phyloP scores from a whole-genome alignment of 2,329 filamentous ascomycete species.

The Gaeumannomyces sp. region DNA sequence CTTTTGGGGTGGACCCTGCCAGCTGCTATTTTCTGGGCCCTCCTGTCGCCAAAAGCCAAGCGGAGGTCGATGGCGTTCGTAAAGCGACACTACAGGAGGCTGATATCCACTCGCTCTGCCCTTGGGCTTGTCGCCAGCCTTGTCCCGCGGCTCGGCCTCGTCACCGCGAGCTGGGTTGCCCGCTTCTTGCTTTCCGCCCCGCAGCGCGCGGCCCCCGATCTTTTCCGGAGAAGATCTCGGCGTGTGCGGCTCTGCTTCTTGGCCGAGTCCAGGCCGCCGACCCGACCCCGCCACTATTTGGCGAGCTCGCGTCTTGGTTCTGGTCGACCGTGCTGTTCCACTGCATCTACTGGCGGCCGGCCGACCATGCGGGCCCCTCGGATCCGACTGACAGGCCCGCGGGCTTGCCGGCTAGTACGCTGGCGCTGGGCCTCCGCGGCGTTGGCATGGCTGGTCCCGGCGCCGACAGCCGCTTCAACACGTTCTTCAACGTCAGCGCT shows the following conservation, averaged over 20 bases:
- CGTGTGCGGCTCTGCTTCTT: background rate
- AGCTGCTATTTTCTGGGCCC: background rate
- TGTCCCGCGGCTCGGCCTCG: background rate
- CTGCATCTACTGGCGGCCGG: background rate
- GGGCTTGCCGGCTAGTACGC: background rate
- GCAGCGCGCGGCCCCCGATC: no score
- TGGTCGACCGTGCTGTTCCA: background rate
- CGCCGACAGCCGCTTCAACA: background rate
- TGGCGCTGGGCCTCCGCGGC: background rate
- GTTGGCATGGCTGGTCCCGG: no score
- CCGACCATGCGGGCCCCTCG: background rate
- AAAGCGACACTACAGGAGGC: background rate
- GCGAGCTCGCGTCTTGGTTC: background rate
- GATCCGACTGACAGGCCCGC: no score
- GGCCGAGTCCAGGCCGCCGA: no score
- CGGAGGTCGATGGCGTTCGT: background rate
- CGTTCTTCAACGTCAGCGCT: background rate
- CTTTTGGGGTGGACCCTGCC: no score
- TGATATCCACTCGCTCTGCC: background rate
- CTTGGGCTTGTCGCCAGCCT: background rate
- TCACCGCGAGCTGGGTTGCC: background rate
- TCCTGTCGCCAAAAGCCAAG: background rate
- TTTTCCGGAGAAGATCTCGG: no score
- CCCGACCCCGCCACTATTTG: background rate
- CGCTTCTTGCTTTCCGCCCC: background rate